Percentiles rank a stretch among this genome's conserved stretches.
phyloP scores from a whole-genome alignment of 345 rosid species.

The Eutrema heterophyllum region DNA sequence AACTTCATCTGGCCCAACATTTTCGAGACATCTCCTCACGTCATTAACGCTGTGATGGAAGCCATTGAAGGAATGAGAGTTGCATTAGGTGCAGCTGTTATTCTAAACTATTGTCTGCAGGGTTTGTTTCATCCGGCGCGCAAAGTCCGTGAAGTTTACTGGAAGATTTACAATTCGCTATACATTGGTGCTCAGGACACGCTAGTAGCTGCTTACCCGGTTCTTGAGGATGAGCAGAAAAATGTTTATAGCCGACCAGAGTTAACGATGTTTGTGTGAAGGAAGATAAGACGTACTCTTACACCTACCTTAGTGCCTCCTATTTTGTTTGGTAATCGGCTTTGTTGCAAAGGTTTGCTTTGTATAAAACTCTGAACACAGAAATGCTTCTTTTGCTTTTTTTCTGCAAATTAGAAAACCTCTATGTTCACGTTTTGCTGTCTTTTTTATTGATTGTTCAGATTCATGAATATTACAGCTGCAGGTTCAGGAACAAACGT shows the following conservation, averaged over 20 bases:
- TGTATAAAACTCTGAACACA: constrained; percentile 13
- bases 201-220: constrained; percentile 90
- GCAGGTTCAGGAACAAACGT: neutral
- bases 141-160: constrained; percentile 97
- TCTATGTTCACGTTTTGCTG: neutral
- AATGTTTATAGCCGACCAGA: constrained; percentile 91
- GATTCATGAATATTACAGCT: neutral
- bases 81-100: constrained; percentile 81
- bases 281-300: neutral
- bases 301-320: neutral
- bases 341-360: constrained; percentile 26
- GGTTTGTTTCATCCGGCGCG: constrained; percentile 98
- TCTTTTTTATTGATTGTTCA: neutral
- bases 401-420: neutral
- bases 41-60: constrained; percentile 96
- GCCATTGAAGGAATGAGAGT: constrained; percentile 98
- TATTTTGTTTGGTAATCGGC: constrained; percentile 8
- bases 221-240: constrained; percentile 67
- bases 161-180: constrained; percentile 97
- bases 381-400: neutral
- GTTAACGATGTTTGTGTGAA: constrained; percentile 62
- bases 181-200: constrained; percentile 93
- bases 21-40: constrained; percentile 98
- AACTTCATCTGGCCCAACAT: constrained; percentile 99
- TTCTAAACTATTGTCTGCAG: constrained; percentile 92